Evolutionary conservation across 2,329 filamentous ascomycete species (phyloP), one percentile per base, ranked within the genome.

Genomic region (Colletotrichum paranaense): DNA sequence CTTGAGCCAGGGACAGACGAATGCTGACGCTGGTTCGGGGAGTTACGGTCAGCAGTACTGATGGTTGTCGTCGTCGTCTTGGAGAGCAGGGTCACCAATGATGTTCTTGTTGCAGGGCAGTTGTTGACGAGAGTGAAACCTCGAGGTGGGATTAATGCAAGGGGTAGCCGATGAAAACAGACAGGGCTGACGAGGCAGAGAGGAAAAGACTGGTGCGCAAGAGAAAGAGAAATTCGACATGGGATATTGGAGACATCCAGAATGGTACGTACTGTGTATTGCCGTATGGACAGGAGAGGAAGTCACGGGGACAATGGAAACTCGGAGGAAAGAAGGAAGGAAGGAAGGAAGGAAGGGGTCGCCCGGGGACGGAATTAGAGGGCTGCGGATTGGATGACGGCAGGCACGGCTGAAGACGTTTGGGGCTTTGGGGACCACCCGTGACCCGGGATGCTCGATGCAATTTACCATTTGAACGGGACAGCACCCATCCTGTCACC

Each of bases 321-420:
- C 58, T 53, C 35, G 30, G 28, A 57, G 24, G 59, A 60, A 69
- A 52, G 67, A 46, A 63, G n/a, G 22, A 35, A 53, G 28, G 35
- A 49, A 35, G 38, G 28, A 38, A 38, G 28, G 24, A 24, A 24
- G 2, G 24, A 66, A 52, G 32, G 62, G 24, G 26, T 49, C 46
- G 30, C 56, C 24, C 28, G 22, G 19, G 42, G 65, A 62, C 42
- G 65, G 52, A 68, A 68, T 63, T 68, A 49, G 46, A 38, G 24
- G 64, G 24, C 38, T n/a, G 28, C 14, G 53, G 28, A 68, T 57
- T 72, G 68, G 68, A 55, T 38, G 55, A 35, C 53, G 55, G 56
- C 62, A 24, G 28, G 55, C 52, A 30, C 62, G 42, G 49, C 49
- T 42, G 62, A 63, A 49, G 59, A 59, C 46, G 49, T 46, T 56